Percentiles rank a stretch among this genome's conserved stretches.
These are phyloP conservation scores for Acanthochlamys bracteata DNA, from an alignment of 106 monocot genomes.

Conservation along the genomic window DNA sequence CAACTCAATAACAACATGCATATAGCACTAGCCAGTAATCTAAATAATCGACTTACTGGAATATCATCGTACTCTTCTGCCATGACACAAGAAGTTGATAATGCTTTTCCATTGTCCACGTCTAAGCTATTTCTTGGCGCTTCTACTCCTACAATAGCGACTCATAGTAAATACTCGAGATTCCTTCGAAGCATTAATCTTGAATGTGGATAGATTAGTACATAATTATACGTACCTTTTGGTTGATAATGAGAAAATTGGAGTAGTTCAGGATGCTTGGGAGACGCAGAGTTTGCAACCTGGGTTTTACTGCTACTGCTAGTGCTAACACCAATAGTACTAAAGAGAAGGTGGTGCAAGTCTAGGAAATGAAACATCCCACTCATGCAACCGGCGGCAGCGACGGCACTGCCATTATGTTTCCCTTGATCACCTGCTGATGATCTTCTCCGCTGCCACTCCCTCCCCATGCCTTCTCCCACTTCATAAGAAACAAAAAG, in stretches of 20 bases:
- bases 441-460: constrained; percentile 31
- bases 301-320: background rate
- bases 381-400: constrained; percentile 38
- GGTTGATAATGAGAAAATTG: background rate
- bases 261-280: background rate
- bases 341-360: constrained; percentile 31
- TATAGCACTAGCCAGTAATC: background rate
- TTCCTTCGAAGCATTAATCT: background rate
- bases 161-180: background rate
- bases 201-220: too few relatives aligned
- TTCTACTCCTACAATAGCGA: constrained; percentile 30
- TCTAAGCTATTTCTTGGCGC: constrained; percentile 75
- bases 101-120: constrained; percentile 17
- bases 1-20: background rate
- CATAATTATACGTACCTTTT: constrained; percentile 10
- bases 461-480: constrained; percentile 14
- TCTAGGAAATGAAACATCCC: constrained; percentile 38
- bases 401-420: background rate
- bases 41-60: constrained; percentile 17
- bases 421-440: constrained; percentile 2
- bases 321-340: background rate
- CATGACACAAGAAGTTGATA: background rate
- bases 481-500: background rate
- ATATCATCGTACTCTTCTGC: constrained; percentile 29
- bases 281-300: background rate